phyloP scores from a whole-genome alignment of 192 early-diverging fungal species.

The Linnemannia exigua region DNA sequence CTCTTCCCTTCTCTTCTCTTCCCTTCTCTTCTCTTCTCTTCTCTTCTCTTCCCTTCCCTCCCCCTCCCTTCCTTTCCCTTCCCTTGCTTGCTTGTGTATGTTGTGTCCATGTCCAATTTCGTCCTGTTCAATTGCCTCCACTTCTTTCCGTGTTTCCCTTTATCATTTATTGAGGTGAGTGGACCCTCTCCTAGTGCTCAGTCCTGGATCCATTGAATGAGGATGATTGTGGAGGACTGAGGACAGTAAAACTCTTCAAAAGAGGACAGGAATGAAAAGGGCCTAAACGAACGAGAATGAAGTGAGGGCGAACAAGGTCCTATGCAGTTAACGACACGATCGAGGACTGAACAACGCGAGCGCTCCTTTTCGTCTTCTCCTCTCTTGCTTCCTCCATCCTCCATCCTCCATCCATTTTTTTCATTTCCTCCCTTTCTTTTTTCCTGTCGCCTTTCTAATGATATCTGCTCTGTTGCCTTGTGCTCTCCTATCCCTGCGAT shows the following conservation, averaged over 20 bases:
- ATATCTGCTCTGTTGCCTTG: background rate
- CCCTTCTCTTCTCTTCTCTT: background rate
- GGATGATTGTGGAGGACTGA: too few species aligned
- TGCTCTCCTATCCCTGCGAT: constrained; percentile 9
- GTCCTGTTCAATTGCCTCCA: background rate
- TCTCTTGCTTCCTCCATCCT: background rate
- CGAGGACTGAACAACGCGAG: background rate
- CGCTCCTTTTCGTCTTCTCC: constrained; percentile 7
- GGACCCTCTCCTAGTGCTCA: background rate
- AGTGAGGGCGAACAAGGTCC: background rate
- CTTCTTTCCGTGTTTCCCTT: background rate
- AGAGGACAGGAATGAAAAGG: background rate
- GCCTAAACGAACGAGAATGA: constrained; percentile 3
- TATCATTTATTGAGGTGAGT: background rate
- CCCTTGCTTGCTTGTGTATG: background rate
- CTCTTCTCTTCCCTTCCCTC: too few species aligned
- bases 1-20: too few species aligned
- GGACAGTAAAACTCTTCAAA: too few species aligned
- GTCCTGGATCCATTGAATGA: background rate
- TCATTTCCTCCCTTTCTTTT: background rate
- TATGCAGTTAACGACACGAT: background rate
- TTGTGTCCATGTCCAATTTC: background rate
- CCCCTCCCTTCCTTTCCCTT: too few species aligned
- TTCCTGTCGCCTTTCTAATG: background rate
- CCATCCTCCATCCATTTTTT: background rate